A percentile compares a stretch with the other conserved stretches of the same genome.
phyloP scores from a whole-genome alignment of 495 filamentous ascomycete species.

The Penicillium parvum region DNA sequence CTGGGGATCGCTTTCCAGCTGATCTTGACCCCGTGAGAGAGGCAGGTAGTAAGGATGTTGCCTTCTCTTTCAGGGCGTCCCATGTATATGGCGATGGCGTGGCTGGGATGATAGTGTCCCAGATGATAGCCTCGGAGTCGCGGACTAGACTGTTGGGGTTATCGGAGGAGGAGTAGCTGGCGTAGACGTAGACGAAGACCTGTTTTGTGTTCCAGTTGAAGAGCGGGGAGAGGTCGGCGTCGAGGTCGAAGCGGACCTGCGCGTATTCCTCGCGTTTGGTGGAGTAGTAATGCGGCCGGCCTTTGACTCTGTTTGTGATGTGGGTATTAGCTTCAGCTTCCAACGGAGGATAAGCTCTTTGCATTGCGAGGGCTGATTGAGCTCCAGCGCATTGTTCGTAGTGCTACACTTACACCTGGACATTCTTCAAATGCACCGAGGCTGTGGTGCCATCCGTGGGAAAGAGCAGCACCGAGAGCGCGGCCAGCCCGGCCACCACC shows the following conservation, averaged over 20 bases:
- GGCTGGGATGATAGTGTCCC: conserved; percentile 87
- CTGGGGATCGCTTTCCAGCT: conserved; percentile 1
- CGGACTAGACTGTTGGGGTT: conserved; percentile 27
- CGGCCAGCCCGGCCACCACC: conserved; percentile 70
- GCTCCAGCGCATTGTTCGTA: not conserved
- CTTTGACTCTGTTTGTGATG: conserved; percentile 61
- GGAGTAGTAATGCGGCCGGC: conserved; percentile 90
- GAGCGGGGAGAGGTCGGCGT: conserved; percentile 80
- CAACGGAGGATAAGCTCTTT: too few species aligned
- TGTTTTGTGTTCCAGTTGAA: conserved; percentile 99
- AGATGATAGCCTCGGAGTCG: conserved; percentile 74
- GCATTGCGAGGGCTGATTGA: too few species aligned
- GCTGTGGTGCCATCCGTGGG: conserved; percentile 60
- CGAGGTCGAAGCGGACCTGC: conserved; percentile 85
- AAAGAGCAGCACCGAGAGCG: conserved; percentile 68
- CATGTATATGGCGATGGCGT: conserved; percentile 54
- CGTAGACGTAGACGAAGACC: conserved; percentile 90
- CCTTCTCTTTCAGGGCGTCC: conserved; percentile 31
- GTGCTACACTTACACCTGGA: conserved; percentile 69
- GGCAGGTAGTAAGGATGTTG: conserved; percentile 3
- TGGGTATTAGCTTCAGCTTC: not conserved
- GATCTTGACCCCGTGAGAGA: conserved; percentile 18
- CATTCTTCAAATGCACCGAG: conserved; percentile 64
- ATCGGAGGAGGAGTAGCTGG: conserved; percentile 66
- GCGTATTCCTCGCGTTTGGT: conserved; percentile 91